These are phyloP conservation scores for Bretziella fagacearum DNA, from an alignment of 2,329 filamentous ascomycete genomes.

Conservation along the genomic window DNA sequence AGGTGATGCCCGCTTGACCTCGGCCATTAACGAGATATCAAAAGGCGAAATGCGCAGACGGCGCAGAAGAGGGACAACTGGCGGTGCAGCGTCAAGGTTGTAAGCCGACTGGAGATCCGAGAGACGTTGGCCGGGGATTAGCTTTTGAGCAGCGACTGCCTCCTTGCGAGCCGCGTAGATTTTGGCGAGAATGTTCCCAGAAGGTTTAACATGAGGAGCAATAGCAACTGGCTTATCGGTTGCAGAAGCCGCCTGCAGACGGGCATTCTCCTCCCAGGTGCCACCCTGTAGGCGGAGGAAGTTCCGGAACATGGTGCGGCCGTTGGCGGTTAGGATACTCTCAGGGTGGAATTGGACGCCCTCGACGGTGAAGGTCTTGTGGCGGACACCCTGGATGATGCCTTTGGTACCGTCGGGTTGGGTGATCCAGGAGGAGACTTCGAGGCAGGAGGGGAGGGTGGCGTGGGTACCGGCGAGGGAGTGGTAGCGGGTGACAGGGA, in stretches of 20 bases:
- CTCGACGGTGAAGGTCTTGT: constrained; percentile 82
- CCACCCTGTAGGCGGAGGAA: constrained; percentile 78
- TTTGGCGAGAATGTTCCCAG: constrained; percentile 66
- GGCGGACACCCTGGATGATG: constrained; percentile 91
- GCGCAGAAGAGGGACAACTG: constrained; percentile 62
- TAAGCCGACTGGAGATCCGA: constrained; percentile 76
- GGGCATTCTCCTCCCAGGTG: constrained; percentile 72
- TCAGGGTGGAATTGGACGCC: constrained; percentile 97
- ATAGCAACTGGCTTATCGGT: constrained; percentile 11
- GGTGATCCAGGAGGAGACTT: constrained; percentile 80
- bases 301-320: constrained; percentile 78
- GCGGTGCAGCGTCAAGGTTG: constrained; percentile 66
- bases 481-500: constrained; percentile 89
- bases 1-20: constrained; percentile 91
- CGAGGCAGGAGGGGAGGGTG: constrained; percentile 68
- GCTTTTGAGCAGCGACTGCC: constrained; percentile 63
- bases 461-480: constrained; percentile 84
- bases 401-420: constrained; percentile 60
- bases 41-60: constrained; percentile 69
- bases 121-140: constrained; percentile 67
- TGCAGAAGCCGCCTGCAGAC: constrained; percentile 28
- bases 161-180: constrained; percentile 73
- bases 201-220: constrained; percentile 34
- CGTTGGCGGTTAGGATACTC: constrained; percentile 83
- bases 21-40: constrained; percentile 84